phyloP scores from a whole-genome alignment of 495 filamentous ascomycete genomes.

The Xanthoparmelia taractica region DNA sequence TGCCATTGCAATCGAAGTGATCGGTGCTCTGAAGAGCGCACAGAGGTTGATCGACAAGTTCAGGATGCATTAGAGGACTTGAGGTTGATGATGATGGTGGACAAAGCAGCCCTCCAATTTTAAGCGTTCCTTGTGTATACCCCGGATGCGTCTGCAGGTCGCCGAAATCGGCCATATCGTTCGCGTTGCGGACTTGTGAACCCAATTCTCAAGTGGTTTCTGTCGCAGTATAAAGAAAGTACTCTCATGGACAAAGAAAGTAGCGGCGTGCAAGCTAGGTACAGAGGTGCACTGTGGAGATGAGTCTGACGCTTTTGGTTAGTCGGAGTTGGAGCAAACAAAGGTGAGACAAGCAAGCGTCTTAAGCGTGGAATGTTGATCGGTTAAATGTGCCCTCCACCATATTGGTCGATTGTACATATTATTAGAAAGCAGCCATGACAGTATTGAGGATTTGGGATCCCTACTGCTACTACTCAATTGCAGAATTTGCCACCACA shows the following conservation, averaged over 20 bases:
- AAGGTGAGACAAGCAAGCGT: conserved; percentile 1
- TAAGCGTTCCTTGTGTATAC: background rate
- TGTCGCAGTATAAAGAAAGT: background rate
- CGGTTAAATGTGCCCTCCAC: background rate
- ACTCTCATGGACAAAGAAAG: background rate
- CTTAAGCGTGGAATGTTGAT: conserved; percentile 1
- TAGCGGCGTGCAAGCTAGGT: background rate
- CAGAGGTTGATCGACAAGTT: background rate
- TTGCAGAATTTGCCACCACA: conserved; percentile 43
- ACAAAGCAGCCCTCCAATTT: background rate
- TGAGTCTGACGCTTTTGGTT: conserved; percentile 4
- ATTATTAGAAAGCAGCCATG: no score
- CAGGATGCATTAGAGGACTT: background rate
- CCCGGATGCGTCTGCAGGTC: conserved; percentile 4
- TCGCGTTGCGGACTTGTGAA: background rate
- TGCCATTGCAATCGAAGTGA: background rate
- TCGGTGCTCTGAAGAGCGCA: background rate
- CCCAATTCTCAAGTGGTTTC: background rate
- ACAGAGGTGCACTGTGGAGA: background rate
- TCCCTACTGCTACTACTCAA: background rate
- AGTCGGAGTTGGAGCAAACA: background rate
- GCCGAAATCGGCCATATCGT: background rate
- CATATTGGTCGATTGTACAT: no score
- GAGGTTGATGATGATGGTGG: background rate
- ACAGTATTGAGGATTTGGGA: background rate